Percentiles rank a stretch among this genome's conserved stretches.
phyloP scores from a whole-genome alignment of 352 stramenopile species.

The Phytopythium delawarense region DNA sequence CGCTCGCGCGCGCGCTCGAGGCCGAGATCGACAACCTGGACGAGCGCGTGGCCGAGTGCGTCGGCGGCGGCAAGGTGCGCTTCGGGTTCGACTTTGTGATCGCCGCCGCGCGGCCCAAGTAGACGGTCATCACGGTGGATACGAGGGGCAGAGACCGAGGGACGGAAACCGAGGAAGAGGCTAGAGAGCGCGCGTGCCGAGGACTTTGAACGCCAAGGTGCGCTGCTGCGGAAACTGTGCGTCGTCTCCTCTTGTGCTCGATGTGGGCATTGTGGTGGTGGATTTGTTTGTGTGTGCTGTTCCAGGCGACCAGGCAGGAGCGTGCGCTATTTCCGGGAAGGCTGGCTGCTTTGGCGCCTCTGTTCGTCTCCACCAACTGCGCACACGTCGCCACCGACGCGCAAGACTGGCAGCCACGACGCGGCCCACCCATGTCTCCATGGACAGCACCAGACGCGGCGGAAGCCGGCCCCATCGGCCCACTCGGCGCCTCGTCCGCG shows the following conservation, averaged over 20 bases:
- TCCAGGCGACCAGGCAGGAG: background rate
- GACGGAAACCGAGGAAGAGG: background rate
- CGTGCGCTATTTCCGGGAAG: background rate
- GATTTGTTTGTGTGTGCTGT: background rate
- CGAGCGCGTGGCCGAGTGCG: conserved; percentile 19
- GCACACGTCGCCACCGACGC: background rate
- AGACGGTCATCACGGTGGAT: background rate
- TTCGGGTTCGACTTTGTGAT: conserved; percentile 93
- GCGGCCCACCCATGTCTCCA: background rate
- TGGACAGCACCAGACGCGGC: background rate
- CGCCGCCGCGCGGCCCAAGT: conserved; percentile 28
- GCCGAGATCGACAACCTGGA: conserved; percentile 63
- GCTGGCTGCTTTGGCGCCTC: background rate
- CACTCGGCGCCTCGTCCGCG: background rate
- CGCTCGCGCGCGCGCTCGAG: conserved; percentile 28
- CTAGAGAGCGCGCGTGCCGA: background rate
- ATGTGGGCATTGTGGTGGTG: background rate
- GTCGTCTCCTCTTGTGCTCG: background rate
- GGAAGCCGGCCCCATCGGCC: background rate
- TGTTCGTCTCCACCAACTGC: background rate
- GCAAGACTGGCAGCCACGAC: background rate
- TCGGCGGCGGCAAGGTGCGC: conserved; percentile 21
- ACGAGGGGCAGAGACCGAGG: background rate
- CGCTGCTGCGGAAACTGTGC: background rate
- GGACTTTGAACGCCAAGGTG: background rate